phyloP scores from a whole-genome alignment of 345 rosid genomes.

The Noccaea caerulescens region DNA sequence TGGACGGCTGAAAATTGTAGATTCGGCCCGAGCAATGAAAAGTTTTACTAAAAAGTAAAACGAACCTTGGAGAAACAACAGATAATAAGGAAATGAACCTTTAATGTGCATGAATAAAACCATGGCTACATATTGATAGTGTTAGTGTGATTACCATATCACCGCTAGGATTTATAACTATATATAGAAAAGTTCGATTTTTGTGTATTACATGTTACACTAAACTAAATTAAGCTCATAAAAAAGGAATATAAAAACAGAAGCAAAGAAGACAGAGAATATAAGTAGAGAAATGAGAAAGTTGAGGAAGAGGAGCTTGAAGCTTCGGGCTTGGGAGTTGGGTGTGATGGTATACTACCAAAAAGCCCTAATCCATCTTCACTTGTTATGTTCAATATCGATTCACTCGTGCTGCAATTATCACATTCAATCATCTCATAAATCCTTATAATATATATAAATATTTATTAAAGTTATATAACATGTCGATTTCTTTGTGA shows the following conservation, averaged over 20 bases:
- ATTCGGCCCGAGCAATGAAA: no score
- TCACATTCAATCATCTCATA: slow-evolving; percentile 20
- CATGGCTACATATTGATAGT: no score
- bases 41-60: no score
- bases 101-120: no score
- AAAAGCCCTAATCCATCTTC: slow-evolving; percentile 43
- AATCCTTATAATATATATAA: neutral
- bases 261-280: slow-evolving; percentile 21
- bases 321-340: slow-evolving; percentile 44
- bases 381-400: slow-evolving; percentile 42
- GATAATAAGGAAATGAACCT: no score
- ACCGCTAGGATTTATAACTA: neutral
- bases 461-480: neutral
- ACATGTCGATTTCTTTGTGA: neutral
- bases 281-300: slow-evolving; percentile 22
- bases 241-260: slow-evolving; percentile 14
- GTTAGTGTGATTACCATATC: neutral
- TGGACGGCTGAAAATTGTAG: no score
- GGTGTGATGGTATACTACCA: slow-evolving; percentile 44
- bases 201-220: neutral
- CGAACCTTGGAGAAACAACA: no score
- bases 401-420: slow-evolving; percentile 44
- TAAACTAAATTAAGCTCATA: neutral
- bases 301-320: slow-evolving; percentile 30
- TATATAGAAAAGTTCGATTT: neutral